phyloP scores from a whole-genome alignment of 1,284 basidiomycete genomes.

The Sanghuangporus baumii region DNA sequence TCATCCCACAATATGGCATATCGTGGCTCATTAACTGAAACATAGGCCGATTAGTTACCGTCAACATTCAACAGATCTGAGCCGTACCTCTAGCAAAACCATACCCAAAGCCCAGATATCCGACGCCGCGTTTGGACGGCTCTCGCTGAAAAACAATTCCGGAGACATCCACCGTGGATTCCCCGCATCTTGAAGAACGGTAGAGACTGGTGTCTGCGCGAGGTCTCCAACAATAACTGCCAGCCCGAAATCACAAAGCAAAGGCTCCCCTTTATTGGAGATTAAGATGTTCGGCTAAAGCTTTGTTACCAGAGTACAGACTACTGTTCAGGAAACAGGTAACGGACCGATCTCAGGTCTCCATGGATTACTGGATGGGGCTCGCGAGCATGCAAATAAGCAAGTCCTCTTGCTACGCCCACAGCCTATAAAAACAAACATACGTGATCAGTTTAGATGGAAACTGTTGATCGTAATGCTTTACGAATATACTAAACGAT shows the following conservation, averaged over 20 bases:
- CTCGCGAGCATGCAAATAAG: constrained; percentile 14
- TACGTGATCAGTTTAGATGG: neutral
- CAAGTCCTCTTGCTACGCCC: constrained; percentile 15
- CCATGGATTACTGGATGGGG: constrained; percentile 16
- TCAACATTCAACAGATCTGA: neutral
- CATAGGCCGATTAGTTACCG: neutral
- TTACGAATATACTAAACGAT: constrained; percentile 3
- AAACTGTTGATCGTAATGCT: neutral
- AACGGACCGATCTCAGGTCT: constrained; percentile 15
- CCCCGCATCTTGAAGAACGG: constrained; percentile 10
- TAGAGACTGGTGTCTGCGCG: constrained; percentile 14
- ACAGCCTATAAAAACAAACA: neutral
- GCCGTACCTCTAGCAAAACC: constrained; percentile 17
- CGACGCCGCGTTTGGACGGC: constrained; percentile 1
- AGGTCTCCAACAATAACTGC: constrained; percentile 19
- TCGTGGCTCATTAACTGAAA: constrained; percentile 16
- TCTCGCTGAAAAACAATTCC: constrained; percentile 17
- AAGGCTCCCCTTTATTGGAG: constrained; percentile 13
- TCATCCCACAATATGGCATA: constrained; percentile 15
- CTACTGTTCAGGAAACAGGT: neutral
- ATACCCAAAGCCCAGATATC: constrained; percentile 19
- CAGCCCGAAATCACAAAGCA: constrained; percentile 20
- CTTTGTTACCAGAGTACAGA: neutral
- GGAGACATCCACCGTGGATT: constrained; percentile 21
- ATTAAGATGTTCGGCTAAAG: constrained; percentile 19